Percentiles rank a stretch among this genome's conserved stretches.
These are phyloP conservation scores for Candida anglica DNA, from an alignment of 805 yeast genomes.

Conservation along the genomic window DNA sequence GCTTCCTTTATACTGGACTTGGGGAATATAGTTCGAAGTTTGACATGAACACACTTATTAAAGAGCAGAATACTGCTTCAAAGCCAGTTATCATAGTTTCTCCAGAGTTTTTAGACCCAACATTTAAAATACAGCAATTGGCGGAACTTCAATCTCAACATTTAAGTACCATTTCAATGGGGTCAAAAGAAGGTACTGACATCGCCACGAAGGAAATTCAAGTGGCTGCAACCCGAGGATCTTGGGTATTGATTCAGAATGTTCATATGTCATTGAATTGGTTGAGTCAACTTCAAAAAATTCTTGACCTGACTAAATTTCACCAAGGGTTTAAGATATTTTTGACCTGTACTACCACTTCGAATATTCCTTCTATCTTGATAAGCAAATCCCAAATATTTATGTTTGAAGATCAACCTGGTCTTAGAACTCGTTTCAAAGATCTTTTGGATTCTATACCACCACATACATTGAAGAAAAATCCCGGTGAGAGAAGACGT, in stretches of 20 bases:
- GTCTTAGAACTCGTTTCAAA: constrained; percentile 46
- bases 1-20: constrained; percentile 21
- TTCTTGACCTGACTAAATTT: constrained; percentile 23
- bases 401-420: constrained; percentile 60
- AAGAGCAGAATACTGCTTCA: constrained; percentile 9
- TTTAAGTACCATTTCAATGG: constrained; percentile 59
- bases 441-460: constrained; percentile 28
- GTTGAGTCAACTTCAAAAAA: constrained; percentile 52
- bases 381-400: constrained; percentile 52
- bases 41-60: constrained; percentile 26
- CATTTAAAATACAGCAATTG: constrained; percentile 44
- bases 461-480: constrained; percentile 9
- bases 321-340: constrained; percentile 49
- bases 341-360: constrained; percentile 54
- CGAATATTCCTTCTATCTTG: constrained; percentile 50
- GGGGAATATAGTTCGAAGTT: constrained; percentile 28
- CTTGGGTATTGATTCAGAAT: constrained; percentile 79
- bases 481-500: constrained; percentile 43
- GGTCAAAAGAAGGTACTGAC: constrained; percentile 61
- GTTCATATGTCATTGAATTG: constrained; percentile 67
- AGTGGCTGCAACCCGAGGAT: constrained; percentile 43
- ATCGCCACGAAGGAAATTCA: constrained; percentile 54
- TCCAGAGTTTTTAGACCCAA: constrained; percentile 64
- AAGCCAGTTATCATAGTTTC: constrained; percentile 57
- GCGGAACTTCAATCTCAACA: constrained; percentile 27